Percentiles rank a stretch among this genome's conserved stretches.
phyloP scores from a whole-genome alignment of 2,329 filamentous ascomycete species.

The Saccharata proteae region DNA sequence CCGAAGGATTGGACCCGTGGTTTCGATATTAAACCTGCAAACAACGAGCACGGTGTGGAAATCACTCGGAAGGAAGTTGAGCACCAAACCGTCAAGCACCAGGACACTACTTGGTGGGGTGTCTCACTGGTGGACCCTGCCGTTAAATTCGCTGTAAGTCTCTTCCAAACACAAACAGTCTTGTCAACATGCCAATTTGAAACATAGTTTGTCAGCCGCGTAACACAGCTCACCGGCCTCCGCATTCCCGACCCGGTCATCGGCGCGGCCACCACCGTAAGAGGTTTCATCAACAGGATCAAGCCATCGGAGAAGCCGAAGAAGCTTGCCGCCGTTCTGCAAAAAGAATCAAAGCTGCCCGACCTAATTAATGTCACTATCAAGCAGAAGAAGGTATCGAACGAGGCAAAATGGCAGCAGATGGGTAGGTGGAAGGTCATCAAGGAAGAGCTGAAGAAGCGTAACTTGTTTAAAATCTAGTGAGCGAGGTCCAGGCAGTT shows the following conservation, averaged over 20 bases:
- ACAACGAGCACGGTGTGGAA: background rate
- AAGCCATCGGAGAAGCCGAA: conserved; percentile 22
- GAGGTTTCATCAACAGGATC: conserved; percentile 12
- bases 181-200: conserved; percentile 10
- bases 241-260: conserved; percentile 61
- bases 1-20: background rate
- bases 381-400: conserved; percentile 50
- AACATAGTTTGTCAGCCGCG: conserved; percentile 62
- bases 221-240: conserved; percentile 69
- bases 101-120: conserved; percentile 13
- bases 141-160: conserved; percentile 25
- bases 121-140: conserved; percentile 17
- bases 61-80: background rate
- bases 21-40: background rate
- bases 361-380: conserved; percentile 60
- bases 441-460: conserved; percentile 60
- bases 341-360: conserved; percentile 39
- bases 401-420: conserved; percentile 58
- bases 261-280: conserved; percentile 21
- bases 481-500: no score
- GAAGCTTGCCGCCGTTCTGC: conserved; percentile 45
- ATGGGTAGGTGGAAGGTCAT: conserved; percentile 72
- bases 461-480: no score
- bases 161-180: background rate
- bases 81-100: background rate